Evolutionary conservation across 1,284 basidiomycete species (phyloP).

Genomic region (Volvariella volvacea): DNA sequence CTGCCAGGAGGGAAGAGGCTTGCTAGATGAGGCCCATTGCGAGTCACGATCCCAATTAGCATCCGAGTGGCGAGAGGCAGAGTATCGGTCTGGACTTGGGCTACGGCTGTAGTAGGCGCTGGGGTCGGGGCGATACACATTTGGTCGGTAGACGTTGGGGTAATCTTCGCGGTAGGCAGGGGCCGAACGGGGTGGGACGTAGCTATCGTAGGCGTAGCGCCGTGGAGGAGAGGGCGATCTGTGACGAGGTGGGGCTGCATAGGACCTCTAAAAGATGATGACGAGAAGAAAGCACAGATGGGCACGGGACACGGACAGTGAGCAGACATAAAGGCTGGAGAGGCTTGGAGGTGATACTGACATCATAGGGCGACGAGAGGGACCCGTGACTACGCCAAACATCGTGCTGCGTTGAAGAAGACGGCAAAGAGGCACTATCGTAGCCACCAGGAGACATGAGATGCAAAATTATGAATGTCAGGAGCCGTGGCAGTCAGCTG

Average conservation of each 20-base stretch:
- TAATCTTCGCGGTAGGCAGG: slow-evolving; percentile 29
- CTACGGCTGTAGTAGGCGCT: slow-evolving; percentile 35
- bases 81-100: slow-evolving; percentile 47
- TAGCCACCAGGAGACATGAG: slow-evolving; percentile 34
- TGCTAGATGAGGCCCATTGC: slow-evolving; percentile 22
- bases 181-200: slow-evolving; percentile 32
- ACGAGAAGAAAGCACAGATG: slow-evolving; percentile 5
- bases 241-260: slow-evolving; percentile 25
- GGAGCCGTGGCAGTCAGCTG: no score
- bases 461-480: slow-evolving; percentile 8
- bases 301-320: slow-evolving; percentile 4
- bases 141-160: slow-evolving; percentile 22
- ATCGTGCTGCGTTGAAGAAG: slow-evolving; percentile 20
- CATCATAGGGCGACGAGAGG: slow-evolving; percentile 28
- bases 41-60: slow-evolving; percentile 31
- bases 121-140: slow-evolving; percentile 37
- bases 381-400: slow-evolving; percentile 23
- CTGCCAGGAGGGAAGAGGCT: slow-evolving; percentile 20
- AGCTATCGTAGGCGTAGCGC: slow-evolving; percentile 38
- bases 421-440: slow-evolving; percentile 21
- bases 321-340: slow-evolving; percentile 1
- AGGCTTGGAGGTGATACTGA: slow-evolving; percentile 16
- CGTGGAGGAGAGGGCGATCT: slow-evolving; percentile 42
- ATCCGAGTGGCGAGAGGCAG: slow-evolving; percentile 24
- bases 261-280: slow-evolving; percentile 19